Percentiles rank a stretch among this genome's conserved stretches.
Conservation (phyloP, 192 early-diverging fungal genomes). For the Radiomyces spectabilis region DNA sequence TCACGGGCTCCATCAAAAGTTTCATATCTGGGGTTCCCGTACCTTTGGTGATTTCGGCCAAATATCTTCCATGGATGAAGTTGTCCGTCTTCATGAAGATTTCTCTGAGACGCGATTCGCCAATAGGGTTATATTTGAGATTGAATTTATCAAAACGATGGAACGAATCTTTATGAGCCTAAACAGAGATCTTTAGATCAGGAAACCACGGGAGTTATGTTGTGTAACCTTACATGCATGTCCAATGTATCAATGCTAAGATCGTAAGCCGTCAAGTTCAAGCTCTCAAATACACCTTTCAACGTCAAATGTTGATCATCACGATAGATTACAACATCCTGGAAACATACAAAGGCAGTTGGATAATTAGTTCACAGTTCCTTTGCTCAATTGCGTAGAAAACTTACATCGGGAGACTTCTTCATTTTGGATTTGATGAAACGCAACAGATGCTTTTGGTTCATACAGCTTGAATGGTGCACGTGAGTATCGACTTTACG, state of each 20-base stretch:
- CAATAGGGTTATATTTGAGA: constrained; percentile 92
- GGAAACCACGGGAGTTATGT: background rate
- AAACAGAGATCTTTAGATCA: background rate
- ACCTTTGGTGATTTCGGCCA: constrained; percentile 90
- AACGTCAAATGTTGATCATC: constrained; percentile 79
- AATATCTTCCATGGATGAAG: constrained; percentile 73
- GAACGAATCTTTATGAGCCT: constrained; percentile 88
- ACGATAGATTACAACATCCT: constrained; percentile 78
- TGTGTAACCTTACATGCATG: constrained; percentile 62
- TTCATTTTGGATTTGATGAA: constrained; percentile 92
- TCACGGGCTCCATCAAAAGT: background rate
- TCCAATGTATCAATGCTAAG: constrained; percentile 91
- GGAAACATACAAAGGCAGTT: too few species aligned
- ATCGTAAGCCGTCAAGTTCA: constrained; percentile 90
- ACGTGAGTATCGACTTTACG: constrained; percentile 97
- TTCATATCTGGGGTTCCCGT: background rate
- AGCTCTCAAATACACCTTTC: constrained; percentile 77
- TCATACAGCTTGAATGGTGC: constrained; percentile 91
- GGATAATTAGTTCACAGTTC: too few species aligned
- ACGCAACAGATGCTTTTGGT: constrained; percentile 90
- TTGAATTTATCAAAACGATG: constrained; percentile 98
- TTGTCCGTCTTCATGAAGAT: constrained; percentile 98
- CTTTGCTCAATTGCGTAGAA: too few species aligned
- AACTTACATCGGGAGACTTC: constrained; percentile 59
- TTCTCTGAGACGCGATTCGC: constrained; percentile 88